phyloP scores from a whole-genome alignment of 176 grass and related monocot genomes.

The Bonia amplexicaulis region DNA sequence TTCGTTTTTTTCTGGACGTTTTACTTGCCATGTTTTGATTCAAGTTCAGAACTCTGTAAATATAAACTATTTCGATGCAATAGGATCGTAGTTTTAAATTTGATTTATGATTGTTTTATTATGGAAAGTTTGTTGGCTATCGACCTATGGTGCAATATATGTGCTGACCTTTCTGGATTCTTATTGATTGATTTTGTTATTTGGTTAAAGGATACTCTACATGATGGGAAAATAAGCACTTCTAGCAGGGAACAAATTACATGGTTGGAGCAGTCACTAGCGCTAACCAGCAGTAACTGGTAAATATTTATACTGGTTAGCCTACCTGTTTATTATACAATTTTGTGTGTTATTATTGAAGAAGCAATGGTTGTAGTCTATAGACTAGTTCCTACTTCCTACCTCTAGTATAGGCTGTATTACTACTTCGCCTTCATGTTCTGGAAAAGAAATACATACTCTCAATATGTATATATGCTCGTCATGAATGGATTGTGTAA shows the following conservation, averaged over 20 bases:
- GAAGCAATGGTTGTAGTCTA: not conserved
- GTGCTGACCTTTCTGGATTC: not conserved
- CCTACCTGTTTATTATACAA: not conserved
- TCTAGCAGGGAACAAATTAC: constrained; percentile 29
- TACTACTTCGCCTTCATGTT: not conserved
- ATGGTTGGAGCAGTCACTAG: constrained; percentile 42
- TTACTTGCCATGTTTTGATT: not conserved
- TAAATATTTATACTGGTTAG: constrained; percentile 11
- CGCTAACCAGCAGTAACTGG: constrained; percentile 28
- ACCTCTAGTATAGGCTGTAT: too few species aligned
- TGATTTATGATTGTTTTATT: not conserved
- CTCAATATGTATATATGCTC: too few species aligned
- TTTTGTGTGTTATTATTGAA: not conserved
- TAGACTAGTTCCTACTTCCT: too few species aligned
- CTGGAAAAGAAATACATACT: not conserved
- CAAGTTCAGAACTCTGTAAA: not conserved
- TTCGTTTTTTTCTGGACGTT: not conserved
- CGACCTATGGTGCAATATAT: not conserved
- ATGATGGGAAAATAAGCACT: constrained; percentile 29
- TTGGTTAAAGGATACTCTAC: constrained; percentile 36
- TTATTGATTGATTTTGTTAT: not conserved
- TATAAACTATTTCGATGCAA: not conserved
- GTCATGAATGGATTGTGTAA: too few species aligned
- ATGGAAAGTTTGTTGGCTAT: not conserved
- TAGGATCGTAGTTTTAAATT: not conserved